Conservation (phyloP, 495 filamentous ascomycete species). For the Tuber umbilicatum region DNA sequence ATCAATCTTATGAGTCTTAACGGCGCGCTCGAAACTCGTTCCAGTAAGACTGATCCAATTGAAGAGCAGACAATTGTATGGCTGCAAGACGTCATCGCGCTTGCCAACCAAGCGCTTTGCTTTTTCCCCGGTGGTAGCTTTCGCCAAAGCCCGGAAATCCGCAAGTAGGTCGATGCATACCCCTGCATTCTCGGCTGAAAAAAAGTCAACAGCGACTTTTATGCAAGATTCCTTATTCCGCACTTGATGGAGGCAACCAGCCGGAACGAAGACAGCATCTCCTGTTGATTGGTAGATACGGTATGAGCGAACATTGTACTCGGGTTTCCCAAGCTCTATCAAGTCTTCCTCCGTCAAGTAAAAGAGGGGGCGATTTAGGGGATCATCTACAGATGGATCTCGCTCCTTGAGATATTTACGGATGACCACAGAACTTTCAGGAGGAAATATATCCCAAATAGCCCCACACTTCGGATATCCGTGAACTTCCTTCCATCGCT, state of each 20-base stretch:
- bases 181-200: conserved; percentile 37
- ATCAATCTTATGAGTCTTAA: neutral
- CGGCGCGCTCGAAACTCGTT: neutral
- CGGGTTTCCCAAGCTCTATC: conserved; percentile 9
- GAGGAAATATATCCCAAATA: conserved; percentile 44
- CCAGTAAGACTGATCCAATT: conserved; percentile 20
- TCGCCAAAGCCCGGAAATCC: conserved; percentile 28
- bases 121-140: neutral
- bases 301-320: conserved; percentile 27
- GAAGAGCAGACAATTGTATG: conserved; percentile 37
- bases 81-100: conserved; percentile 41
- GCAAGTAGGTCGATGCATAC: conserved; percentile 26
- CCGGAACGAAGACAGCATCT: conserved; percentile 42
- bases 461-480: conserved; percentile 36
- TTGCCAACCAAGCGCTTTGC: neutral
- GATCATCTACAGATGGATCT: conserved; percentile 30
- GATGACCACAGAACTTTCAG: conserved; percentile 20
- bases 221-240: conserved; percentile 39
- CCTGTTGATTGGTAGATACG: conserved; percentile 41
- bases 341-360: conserved; percentile 41
- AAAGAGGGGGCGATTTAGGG: conserved; percentile 41
- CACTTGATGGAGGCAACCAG: conserved; percentile 42
- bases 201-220: conserved; percentile 43
- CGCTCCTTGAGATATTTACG: conserved; percentile 35
- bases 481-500: neutral